These are phyloP conservation scores for Alternaria brassicae DNA, from an alignment of 2,329 filamentous ascomycete genomes.

Conservation along the genomic window DNA sequence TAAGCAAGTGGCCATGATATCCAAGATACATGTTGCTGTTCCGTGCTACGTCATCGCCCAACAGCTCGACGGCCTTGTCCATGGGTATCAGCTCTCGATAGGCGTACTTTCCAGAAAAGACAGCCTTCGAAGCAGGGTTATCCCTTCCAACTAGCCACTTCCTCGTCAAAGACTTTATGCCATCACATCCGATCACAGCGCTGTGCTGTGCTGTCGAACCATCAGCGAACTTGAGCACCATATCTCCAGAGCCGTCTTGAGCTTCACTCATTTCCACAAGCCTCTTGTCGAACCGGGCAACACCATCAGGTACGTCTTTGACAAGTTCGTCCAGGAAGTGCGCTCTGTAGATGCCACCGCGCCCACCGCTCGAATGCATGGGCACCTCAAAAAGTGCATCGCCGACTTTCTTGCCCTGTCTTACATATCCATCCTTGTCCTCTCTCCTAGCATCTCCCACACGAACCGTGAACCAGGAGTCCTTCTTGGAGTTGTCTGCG, in stretches of 20 bases:
- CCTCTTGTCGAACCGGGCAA: slow-evolving; percentile 55
- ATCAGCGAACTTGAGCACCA: slow-evolving; percentile 56
- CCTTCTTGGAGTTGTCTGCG: slow-evolving; percentile 29
- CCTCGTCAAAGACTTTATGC: slow-evolving; percentile 66
- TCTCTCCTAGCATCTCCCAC: slow-evolving; percentile 43
- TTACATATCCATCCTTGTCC: slow-evolving; percentile 40
- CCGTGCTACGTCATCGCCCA: slow-evolving; percentile 60
- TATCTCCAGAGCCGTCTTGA: slow-evolving; percentile 41
- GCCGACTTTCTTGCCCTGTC: slow-evolving; percentile 39
- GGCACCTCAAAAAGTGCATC: slow-evolving; percentile 40
- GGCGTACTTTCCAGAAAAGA: slow-evolving; percentile 66
- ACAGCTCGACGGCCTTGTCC: slow-evolving; percentile 56
- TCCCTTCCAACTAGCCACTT: slow-evolving; percentile 60
- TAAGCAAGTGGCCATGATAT: slow-evolving; percentile 65
- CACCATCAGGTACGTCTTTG: slow-evolving; percentile 55
- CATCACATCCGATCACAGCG: slow-evolving; percentile 69
- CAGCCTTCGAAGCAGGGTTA: slow-evolving; percentile 53
- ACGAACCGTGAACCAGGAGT: slow-evolving; percentile 43
- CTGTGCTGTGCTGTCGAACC: slow-evolving; percentile 56
- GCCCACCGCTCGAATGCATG: slow-evolving; percentile 31
- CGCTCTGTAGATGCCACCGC: slow-evolving; percentile 56
- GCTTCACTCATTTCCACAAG: slow-evolving; percentile 39
- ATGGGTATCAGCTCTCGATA: slow-evolving; percentile 71
- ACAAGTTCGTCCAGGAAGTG: slow-evolving; percentile 60
- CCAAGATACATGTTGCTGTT: slow-evolving; percentile 67